phyloP scores from a whole-genome alignment of 2,329 filamentous ascomycete genomes.

The Dothistroma pini region DNA sequence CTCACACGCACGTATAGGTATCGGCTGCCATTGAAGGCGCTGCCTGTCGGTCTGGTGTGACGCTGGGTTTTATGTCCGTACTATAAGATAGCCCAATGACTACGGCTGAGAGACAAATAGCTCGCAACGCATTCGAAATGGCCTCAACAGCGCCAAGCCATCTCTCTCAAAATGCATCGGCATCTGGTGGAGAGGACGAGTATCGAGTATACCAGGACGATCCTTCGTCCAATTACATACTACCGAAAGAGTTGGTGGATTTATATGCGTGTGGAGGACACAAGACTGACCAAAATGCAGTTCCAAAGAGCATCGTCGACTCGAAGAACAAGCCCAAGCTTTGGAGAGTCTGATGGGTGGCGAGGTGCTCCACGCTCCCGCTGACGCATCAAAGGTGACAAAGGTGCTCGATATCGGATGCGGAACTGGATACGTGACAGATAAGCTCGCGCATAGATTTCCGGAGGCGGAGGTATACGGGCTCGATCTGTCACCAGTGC shows the following conservation, averaged over 20 bases:
- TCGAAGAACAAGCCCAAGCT: constrained; percentile 15
- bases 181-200: no score
- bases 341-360: constrained; percentile 15
- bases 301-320: constrained; percentile 14
- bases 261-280: neutral
- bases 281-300: neutral
- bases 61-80: no score
- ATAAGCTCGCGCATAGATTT: constrained; percentile 10
- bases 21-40: no score
- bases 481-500: constrained; percentile 31
- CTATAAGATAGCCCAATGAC: no score
- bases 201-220: no score
- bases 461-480: constrained; percentile 33
- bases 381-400: neutral
- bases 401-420: constrained; percentile 20
- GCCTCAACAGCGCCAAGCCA: no score
- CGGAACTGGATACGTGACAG: constrained; percentile 34
- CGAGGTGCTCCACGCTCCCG: constrained; percentile 17
- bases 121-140: no score
- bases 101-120: no score
- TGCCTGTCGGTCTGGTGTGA: no score
- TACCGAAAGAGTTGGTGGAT: constrained; percentile 1
- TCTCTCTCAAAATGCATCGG: no score
- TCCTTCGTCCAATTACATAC: neutral
- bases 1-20: no score